Conservation (phyloP, 495 filamentous ascomycete genomes). For the Sporormia fimetaria region DNA sequence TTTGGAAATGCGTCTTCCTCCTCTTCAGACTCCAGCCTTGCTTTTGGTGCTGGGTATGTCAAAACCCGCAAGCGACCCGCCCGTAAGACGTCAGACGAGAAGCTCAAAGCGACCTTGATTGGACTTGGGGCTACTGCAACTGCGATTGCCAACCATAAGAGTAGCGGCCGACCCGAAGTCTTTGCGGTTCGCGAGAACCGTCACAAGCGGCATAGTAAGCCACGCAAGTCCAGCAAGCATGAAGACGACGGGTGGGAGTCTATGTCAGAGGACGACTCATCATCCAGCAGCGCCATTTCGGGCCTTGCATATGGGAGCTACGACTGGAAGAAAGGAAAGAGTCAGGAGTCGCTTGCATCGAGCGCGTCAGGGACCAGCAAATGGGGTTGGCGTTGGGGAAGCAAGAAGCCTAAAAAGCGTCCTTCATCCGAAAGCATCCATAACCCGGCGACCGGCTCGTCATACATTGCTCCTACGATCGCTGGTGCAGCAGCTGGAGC, state of each 20-base stretch:
- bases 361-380: conserved; percentile 40
- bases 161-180: conserved; percentile 26
- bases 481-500: conserved; percentile 16
- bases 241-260: conserved; percentile 50
- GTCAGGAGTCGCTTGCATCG: conserved; percentile 44
- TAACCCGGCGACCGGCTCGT: conserved; percentile 7
- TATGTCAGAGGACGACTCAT: conserved; percentile 41
- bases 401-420: conserved; percentile 34
- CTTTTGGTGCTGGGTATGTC: conserved; percentile 31
- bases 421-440: conserved; percentile 15
- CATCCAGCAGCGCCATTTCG: conserved; percentile 40
- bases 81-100: conserved; percentile 31
- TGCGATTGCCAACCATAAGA: conserved; percentile 37
- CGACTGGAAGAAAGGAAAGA: conserved; percentile 29
- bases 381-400: conserved; percentile 51
- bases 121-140: conserved; percentile 48
- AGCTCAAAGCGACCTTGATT: conserved; percentile 44
- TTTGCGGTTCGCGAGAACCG: conserved; percentile 35
- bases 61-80: conserved; percentile 20
- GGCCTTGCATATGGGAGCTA: conserved; percentile 45
- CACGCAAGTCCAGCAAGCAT: conserved; percentile 12
- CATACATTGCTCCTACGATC: conserved; percentile 12
- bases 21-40: conserved; percentile 45
- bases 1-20: conserved; percentile 51
- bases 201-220: conserved; percentile 9